These are phyloP conservation scores for Ministeria vibrans DNA, from an alignment of 78 protist genomes.

Conservation along the genomic window DNA sequence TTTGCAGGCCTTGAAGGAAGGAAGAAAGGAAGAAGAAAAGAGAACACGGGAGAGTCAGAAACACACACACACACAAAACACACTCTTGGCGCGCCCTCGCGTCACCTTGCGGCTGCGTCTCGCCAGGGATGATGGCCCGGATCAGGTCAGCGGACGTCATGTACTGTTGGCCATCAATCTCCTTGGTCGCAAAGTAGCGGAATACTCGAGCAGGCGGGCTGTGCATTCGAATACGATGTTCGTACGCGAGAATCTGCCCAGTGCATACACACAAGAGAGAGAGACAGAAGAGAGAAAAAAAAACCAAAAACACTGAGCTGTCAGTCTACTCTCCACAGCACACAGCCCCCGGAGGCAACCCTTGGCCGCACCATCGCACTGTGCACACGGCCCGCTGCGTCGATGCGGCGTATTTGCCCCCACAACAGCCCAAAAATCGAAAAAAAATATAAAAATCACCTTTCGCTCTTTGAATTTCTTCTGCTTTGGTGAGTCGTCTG, in stretches of 20 bases:
- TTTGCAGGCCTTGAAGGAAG: neutral
- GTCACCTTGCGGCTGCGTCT: neutral
- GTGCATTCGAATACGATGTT: neutral
- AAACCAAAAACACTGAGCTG: neutral
- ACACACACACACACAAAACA: neutral
- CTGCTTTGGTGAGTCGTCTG: neutral
- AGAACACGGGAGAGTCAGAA: neutral
- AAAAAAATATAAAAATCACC: neutral
- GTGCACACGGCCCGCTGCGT: no score
- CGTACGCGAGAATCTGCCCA: neutral
- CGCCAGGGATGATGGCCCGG: neutral
- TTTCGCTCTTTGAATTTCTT: neutral
- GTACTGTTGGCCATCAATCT: constrained; percentile 2
- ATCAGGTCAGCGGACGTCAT: neutral
- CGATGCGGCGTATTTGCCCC: no score
- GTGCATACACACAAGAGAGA: no score
- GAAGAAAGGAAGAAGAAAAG: neutral
- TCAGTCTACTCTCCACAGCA: neutral
- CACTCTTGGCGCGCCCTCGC: no score
- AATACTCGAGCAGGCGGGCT: neutral
- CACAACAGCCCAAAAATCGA: no score
- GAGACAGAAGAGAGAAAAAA: no score
- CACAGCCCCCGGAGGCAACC: neutral
- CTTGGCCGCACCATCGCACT: neutral
- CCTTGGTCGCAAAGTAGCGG: constrained; percentile 6